A percentile compares a stretch with the other conserved stretches of the same genome.
Evolutionary conservation across 306 rosid species (phyloP).

Genomic region (Fragaria nilgerrensis): DNA sequence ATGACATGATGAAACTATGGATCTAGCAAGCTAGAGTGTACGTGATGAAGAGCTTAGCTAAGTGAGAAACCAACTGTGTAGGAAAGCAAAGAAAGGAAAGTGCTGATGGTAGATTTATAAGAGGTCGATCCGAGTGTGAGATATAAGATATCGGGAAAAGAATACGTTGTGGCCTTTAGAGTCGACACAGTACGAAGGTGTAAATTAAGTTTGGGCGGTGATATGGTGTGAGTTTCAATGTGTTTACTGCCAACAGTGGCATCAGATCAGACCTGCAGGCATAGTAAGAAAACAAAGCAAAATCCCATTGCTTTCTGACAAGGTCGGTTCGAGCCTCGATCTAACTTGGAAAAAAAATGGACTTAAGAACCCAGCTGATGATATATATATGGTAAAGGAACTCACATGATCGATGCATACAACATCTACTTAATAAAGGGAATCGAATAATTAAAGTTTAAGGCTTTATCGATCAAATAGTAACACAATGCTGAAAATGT

Average conservation of each 20-base stretch:
- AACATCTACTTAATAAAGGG: not conserved
- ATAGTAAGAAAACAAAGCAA: not conserved
- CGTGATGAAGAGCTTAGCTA: not conserved
- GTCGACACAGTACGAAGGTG: not conserved
- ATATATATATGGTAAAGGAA: not conserved
- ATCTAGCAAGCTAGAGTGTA: not conserved
- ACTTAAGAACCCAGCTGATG: not conserved
- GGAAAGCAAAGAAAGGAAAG: not conserved
- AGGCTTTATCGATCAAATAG: not conserved
- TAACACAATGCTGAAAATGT: not conserved
- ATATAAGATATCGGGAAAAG: not conserved
- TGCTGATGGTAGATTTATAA: not conserved
- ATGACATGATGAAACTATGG: not conserved
- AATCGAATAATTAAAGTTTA: not conserved
- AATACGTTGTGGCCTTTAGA: not conserved
- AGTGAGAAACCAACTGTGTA: not conserved
- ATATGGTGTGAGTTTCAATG: constrained; percentile 15
- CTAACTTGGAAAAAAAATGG: not conserved
- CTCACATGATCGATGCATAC: not conserved
- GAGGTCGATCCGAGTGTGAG: not conserved
- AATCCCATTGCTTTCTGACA: constrained; percentile 9
- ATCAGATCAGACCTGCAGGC: not conserved
- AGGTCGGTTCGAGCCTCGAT: constrained; percentile 16
- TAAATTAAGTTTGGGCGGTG: constrained; percentile 26
- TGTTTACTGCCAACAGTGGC: not conserved